Evolutionary conservation across 1,284 basidiomycete genomes (phyloP).

Genomic region (Marasmius oreades): DNA sequence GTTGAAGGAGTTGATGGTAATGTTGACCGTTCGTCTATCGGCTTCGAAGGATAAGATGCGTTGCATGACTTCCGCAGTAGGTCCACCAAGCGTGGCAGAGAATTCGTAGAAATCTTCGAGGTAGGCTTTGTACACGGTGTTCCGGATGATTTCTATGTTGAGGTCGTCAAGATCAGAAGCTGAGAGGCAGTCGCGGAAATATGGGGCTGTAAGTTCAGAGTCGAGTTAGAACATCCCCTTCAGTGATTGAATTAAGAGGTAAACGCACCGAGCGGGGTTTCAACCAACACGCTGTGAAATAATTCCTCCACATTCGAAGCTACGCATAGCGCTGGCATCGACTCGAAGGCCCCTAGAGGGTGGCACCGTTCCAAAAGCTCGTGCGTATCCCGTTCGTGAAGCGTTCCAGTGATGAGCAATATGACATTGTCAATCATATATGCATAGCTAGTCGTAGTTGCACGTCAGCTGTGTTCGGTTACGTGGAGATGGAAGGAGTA

Average conservation of each 20-base stretch:
- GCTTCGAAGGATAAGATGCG: conserved; percentile 94
- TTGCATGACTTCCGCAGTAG: conserved; percentile 89
- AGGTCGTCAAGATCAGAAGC: conserved; percentile 97
- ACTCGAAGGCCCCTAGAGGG: conserved; percentile 95
- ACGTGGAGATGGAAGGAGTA: conserved; percentile 5
- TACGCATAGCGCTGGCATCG: conserved; percentile 98
- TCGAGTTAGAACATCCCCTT: conserved; percentile 4
- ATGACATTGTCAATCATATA: conserved; percentile 99
- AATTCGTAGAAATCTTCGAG: conserved; percentile 96
- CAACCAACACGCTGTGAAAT: conserved; percentile 95
- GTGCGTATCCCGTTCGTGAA: conserved; percentile 97
- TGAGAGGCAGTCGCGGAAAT: conserved; percentile 95
- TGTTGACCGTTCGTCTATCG: conserved; percentile 95
- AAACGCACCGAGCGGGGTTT: conserved; percentile 88
- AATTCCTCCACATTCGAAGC: conserved; percentile 99
- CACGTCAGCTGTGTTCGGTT: conserved; percentile 4
- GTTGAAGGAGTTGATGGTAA: conserved; percentile 98
- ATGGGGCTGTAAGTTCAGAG: conserved; percentile 68
- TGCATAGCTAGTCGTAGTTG: conserved; percentile 61
- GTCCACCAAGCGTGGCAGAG: conserved; percentile 75
- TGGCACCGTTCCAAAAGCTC: conserved; percentile 97
- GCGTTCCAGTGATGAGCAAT: conserved; percentile 93
- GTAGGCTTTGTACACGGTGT: conserved; percentile 99
- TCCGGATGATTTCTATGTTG: conserved; percentile 99
- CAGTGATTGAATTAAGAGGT: conserved; percentile 4